Base-by-base conservation (phyloP, 306 rosid species). In the Prunus dulcis region DNA sequence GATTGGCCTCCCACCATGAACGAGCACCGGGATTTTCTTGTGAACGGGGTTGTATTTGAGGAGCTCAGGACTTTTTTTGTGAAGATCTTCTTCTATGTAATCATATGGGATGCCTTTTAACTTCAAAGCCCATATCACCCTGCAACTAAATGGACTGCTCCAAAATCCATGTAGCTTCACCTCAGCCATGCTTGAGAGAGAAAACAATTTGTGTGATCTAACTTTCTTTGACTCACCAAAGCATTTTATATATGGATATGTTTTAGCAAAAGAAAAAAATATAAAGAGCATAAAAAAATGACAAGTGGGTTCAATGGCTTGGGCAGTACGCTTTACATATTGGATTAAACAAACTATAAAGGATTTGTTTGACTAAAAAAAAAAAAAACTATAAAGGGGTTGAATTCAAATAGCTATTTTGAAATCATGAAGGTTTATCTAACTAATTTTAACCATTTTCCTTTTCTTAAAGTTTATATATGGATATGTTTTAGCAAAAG, bases 71-170 rank as follows among this genome's bases (percentile, higher is more conserved):
- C 60, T 53, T 5, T 53, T 82, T 30, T 82, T 84, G 63, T 84
- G 22, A 27, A 84, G 69, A 53, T 86, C 86, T 81, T 89, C 90
- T 46, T 79, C 88, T 27, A 86, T 18, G 69, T 80, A 83, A 5
- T 89, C 81, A 56, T 73, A 89, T 9, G 38, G 18, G 34, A 88
- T 79, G 11, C 86, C 79, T 34, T 86, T 88, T 3, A 86, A 67
- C 41, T 75, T 77, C 53, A 87, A 77, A 64, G 91, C 83, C 93
- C 89, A 86, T 9, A 83, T 50, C 12, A 87, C 91, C 43, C 88
- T 87, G 18, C 71, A 69, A 63, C 78, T 60, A 67, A 79, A 89
- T 11, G 89, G 91, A 20, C 93, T 89, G 3, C 66, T 25, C 85
- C 86, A 85, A 2, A 53, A 10, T 78, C 93, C 93, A 25, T 73